Evolutionary conservation across 129 eudicot genomes (phyloP), one percentile per base, ranked within the genome.

Genomic region (Flaveria trinervia): DNA sequence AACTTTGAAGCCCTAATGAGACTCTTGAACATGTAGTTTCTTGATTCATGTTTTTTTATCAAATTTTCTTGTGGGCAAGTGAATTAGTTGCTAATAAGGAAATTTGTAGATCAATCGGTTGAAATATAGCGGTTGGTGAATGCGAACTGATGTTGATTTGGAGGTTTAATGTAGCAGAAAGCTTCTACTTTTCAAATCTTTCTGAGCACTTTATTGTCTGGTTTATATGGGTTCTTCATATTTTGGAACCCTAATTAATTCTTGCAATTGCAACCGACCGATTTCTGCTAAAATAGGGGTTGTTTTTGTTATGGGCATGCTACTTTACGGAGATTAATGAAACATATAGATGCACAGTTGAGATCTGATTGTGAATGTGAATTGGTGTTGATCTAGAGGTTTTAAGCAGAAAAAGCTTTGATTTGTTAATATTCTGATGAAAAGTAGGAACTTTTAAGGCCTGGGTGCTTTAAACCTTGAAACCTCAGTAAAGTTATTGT

Each of bases 1-100:
- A 72, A 15, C 45, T 66, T 51, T 36, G 43, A 76, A 66, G 74
- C 74, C 74, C 80, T 76, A 76, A 76, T 67, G 2, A 18, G 56
- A 66, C 54, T 22, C 28, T 18, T 65, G 59, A 54, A 60, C 18
- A 62, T 39, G 64, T 23, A 61, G 44, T 50, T 23, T 62, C 39
- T 23, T 79, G 66, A 71, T 61, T 79, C 2, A 2, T 62, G 55
- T 1, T 79, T 50, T 30, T 61, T 61, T 36, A 17, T 41, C 73
- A 39, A 59, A 16, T 25, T 7, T 64, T 64, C 20, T 18, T 44
- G 65, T 66, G 50, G 18, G 74, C 20, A 54, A 25, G 43, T 66
- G 75, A 44, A 74, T 67, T 55, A 7, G 18, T 74, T 3, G 11
- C 2, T 46, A 14, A 14, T 28, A 28, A 64, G 69, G 69, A 36